phyloP scores from a whole-genome alignment of 805 yeast genomes.

The Nakazawaea ishiwadae region DNA sequence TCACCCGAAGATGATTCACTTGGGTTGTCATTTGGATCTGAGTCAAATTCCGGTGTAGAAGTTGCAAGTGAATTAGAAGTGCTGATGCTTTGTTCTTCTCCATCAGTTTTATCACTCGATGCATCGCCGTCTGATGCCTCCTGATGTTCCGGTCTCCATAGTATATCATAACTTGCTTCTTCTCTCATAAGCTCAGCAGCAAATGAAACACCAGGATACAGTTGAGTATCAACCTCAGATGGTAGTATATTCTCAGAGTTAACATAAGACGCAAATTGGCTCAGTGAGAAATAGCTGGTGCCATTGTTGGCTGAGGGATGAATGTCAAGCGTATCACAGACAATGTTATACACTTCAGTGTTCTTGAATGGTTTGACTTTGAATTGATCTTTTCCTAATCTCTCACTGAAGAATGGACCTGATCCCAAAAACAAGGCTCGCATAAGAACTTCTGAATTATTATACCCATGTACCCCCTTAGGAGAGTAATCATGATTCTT shows the following conservation, averaged over 20 bases:
- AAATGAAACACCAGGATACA: slow-evolving; percentile 49
- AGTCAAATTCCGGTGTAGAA: not conserved
- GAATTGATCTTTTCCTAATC: slow-evolving; percentile 21
- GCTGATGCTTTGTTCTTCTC: not conserved
- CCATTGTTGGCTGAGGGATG: slow-evolving; percentile 64
- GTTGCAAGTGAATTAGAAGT: not conserved
- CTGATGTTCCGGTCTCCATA: slow-evolving; percentile 22
- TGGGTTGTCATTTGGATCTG: not conserved
- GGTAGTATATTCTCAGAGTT: too few relatives aligned
- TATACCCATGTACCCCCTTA: slow-evolving; percentile 82
- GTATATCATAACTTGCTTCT: slow-evolving; percentile 47
- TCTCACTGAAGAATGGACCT: slow-evolving; percentile 68
- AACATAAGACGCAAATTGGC: too few relatives aligned
- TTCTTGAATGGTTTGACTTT: slow-evolving; percentile 64
- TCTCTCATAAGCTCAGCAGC: slow-evolving; percentile 35
- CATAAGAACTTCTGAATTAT: slow-evolving; percentile 74
- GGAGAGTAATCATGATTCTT: slow-evolving; percentile 50
- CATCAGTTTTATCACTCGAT: not conserved
- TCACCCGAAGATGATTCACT: not conserved
- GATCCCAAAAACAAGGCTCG: slow-evolving; percentile 72
- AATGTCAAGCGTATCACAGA: slow-evolving; percentile 58
- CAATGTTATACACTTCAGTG: slow-evolving; percentile 64
- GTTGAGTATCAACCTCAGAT: slow-evolving; percentile 42
- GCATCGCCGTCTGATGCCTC: not conserved
- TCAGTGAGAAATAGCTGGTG: too few relatives aligned